These are phyloP conservation scores for Xerocomellus dryophilus DNA, from an alignment of 768 basidiomycete species.

Conservation along the genomic window DNA sequence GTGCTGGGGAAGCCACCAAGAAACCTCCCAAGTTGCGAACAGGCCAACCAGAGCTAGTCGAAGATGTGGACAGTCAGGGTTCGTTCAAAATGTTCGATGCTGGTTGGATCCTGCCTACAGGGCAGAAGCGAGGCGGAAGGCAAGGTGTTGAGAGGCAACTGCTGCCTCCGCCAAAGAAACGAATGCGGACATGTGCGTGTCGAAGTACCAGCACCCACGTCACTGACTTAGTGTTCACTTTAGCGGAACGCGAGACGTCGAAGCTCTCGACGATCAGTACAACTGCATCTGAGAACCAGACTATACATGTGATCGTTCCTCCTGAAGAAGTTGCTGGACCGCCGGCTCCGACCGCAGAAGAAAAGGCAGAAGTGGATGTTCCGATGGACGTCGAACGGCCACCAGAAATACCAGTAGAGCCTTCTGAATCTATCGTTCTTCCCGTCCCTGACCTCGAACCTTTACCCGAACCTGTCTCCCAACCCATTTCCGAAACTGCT, in stretches of 20 bases:
- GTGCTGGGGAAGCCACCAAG: conserved; percentile 22
- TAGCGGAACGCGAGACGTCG: conserved; percentile 38
- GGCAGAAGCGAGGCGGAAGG: conserved; percentile 63
- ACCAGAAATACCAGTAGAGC: conserved; percentile 9
- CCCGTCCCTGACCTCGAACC: neutral
- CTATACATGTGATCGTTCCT: conserved; percentile 25
- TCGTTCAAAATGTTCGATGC: conserved; percentile 81
- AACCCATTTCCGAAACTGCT: neutral
- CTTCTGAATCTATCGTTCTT: neutral
- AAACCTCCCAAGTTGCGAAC: conserved; percentile 25
- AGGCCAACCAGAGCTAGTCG: conserved; percentile 47
- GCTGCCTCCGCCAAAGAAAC: conserved; percentile 55
- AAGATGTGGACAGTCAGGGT: conserved; percentile 65
- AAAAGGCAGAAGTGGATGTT: conserved; percentile 15
- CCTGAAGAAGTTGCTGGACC: conserved; percentile 27
- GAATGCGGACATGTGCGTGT: conserved; percentile 43
- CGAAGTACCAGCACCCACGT: neutral
- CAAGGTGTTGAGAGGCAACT: conserved; percentile 42
- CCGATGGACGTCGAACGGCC: conserved; percentile 15
- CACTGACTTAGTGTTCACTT: neutral
- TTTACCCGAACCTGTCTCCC: neutral
- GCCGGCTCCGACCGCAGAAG: conserved; percentile 22
- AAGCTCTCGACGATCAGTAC: conserved; percentile 48
- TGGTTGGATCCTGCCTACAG: conserved; percentile 85
- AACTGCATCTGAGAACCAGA: conserved; percentile 45